phyloP scores from a whole-genome alignment of 2,329 filamentous ascomycete genomes.

The Penicillium sp. region DNA sequence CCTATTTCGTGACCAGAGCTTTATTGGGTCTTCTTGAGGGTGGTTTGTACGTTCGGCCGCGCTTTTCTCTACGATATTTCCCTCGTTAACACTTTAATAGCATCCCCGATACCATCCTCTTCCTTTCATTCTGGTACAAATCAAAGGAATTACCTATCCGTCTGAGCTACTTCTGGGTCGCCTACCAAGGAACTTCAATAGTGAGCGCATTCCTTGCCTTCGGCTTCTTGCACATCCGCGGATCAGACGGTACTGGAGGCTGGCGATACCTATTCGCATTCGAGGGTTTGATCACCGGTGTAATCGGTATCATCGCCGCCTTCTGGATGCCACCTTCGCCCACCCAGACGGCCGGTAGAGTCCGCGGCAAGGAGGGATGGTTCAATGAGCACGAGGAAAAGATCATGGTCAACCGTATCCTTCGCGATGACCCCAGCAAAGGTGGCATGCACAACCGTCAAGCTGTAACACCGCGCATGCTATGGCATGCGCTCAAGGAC shows the following conservation, averaged over 20 bases:
- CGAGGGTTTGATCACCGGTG: conserved; percentile 54
- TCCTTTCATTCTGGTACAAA: conserved; percentile 77
- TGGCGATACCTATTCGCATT: conserved; percentile 50
- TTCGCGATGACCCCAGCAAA: conserved; percentile 61
- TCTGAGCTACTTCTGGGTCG: conserved; percentile 72
- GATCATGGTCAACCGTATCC: conserved; percentile 69
- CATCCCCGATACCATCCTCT: conserved; percentile 53
- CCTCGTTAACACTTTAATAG: conserved; percentile 22
- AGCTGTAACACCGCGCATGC: conserved; percentile 52
- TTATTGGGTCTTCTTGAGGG: conserved; percentile 57
- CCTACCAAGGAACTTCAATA: conserved; percentile 56
- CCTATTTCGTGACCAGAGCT: conserved; percentile 49
- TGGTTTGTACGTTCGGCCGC: conserved; percentile 58
- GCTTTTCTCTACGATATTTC: neutral
- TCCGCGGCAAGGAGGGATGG: conserved; percentile 68
- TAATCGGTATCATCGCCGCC: conserved; percentile 61
- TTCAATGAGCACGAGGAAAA: conserved; percentile 70
- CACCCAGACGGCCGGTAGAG: conserved; percentile 64
- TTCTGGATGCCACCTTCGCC: conserved; percentile 68
- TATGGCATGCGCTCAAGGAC: conserved; percentile 57
- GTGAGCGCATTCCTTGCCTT: conserved; percentile 54
- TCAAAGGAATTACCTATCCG: conserved; percentile 70
- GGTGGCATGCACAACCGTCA: conserved; percentile 67
- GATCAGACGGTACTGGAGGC: conserved; percentile 42
- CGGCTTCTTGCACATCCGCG: conserved; percentile 46